These are phyloP conservation scores for Recurvomyces mirabilis DNA, from an alignment of 495 filamentous ascomycete genomes.

Conservation along the genomic window DNA sequence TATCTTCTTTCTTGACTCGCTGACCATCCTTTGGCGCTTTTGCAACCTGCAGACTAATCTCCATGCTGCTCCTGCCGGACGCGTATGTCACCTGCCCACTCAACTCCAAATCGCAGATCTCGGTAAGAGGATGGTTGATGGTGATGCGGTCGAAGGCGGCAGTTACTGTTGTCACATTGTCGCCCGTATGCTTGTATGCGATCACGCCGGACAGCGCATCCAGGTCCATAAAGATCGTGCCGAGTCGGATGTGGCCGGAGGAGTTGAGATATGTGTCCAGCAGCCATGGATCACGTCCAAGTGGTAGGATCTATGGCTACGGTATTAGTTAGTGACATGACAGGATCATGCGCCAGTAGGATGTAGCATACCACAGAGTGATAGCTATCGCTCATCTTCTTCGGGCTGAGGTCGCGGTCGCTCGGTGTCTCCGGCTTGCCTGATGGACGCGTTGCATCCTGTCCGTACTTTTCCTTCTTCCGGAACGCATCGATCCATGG, in stretches of 20 bases:
- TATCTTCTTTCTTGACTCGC: constrained; percentile 50
- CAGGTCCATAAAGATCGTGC: constrained; percentile 68
- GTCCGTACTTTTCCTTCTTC: constrained; percentile 37
- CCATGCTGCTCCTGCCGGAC: constrained; percentile 69
- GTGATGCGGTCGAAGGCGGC: constrained; percentile 73
- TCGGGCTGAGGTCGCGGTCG: constrained; percentile 45
- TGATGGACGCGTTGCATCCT: neutral
- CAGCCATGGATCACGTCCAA: constrained; percentile 60
- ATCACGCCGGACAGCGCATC: constrained; percentile 73
- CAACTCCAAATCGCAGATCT: constrained; percentile 71
- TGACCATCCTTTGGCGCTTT: constrained; percentile 49
- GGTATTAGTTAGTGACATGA: constrained; percentile 18
- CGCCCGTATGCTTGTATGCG: constrained; percentile 73
- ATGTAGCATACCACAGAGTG: constrained; percentile 45
- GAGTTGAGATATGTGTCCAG: constrained; percentile 59
- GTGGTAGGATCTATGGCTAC: constrained; percentile 45
- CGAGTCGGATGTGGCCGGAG: constrained; percentile 54
- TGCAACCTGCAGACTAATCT: constrained; percentile 65
- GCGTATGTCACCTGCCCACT: constrained; percentile 73
- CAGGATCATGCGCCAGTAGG: neutral
- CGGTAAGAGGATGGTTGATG: constrained; percentile 58
- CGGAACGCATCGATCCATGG: constrained; percentile 61
- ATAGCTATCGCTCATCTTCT: constrained; percentile 55
- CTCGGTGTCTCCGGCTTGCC: constrained; percentile 23
- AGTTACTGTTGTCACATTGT: constrained; percentile 65